Base-by-base conservation (phyloP, 331 rosid genomes). In the Prunus yedoensis region DNA sequence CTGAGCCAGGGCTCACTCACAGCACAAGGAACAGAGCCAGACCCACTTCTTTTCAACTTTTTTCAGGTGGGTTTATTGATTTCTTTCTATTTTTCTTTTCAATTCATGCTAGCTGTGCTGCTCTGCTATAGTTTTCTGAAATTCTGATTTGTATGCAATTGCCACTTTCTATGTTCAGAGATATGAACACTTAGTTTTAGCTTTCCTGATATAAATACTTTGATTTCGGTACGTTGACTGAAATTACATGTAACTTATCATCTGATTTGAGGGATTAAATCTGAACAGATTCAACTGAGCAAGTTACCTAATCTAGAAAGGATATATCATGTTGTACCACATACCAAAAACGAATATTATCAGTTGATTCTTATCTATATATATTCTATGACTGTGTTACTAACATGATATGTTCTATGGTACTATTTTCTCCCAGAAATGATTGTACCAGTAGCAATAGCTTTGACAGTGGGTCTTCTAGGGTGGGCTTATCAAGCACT, bases 401-500 rank as follows among this genome's bases (percentile, higher is more conserved):
- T 71, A 21, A 56, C 27, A 32, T 71, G 38, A 11, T 71, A 8
- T 16, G 41, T 45, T 16, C 11, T 15, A 4, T 21, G 53, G 25
- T 57, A 41, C 0, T 8, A 56, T 57, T 41, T 57, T 51, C 62
- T 83, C 57, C 28, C 68, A 87, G 92, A 70, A 70, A 93, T 91
- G 98, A 77, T 87, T 51, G 81, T 68, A 65, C 84, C 85, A 28
- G 76, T 87, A 73, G 82, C 84, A 68, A 76, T 77, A 70, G 94
- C 91, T 20, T 20, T 80, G 21, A 75, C 78, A 14, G 90, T 84
- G 71, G 92, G 89, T 76, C 56, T 89, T 11, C 38, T 87, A 4
- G 89, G 97, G 60, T 83, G 83, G 87, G 77, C 69, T 62, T 87
- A 89, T 77, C 83, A 75, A 79, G 87, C 88, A 25, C 58, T 85